Base-by-base conservation (phyloP, 2,329 filamentous ascomycete species). In the Macroventuria anomochaeta region DNA sequence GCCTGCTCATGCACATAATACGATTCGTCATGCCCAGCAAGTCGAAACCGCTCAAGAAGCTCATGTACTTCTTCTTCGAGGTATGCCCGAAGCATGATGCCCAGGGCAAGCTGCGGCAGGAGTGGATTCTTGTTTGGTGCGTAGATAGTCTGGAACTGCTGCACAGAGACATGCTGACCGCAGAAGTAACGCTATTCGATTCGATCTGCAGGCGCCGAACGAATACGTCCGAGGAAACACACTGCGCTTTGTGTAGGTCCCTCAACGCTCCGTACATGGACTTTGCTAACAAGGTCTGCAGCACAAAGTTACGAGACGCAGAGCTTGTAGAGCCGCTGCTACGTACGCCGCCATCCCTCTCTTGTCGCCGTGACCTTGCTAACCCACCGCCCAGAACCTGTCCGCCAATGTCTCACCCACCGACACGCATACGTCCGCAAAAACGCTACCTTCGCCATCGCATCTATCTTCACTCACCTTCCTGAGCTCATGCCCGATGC, bases 21-120 rank as follows among this genome's bases (percentile, higher is more conserved):
- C 91, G 95, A 75, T 99, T 99, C 75, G 93, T 99, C 68, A 99
- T 99, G 95, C 95, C 95, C 12, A 96, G 92, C 60, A 97, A 96
- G 81, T 91, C 90, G 77, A 99, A 99, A 81, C 82, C 89, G 34
- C 82, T 99, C 69, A 99, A 99, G 85, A 99, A 99, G 82, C 84
- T 99, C 57, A 85, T 99, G 50, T 99, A 99, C 80, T 95, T 99
- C 77, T 99, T 99, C 81, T 97, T 97, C 75, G 95, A 99, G 79
- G 95, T 97, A 75, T 97, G 95, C 76, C 95, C 93, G 33, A 99
- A 99, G 81, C 87, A 92, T 53, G 95, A 99, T 77, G 83, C 88
- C 47, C 88, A 83, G 72, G 95, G 95, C 71, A 99, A 97, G 83
- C 81, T 99, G 62, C 97, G 97, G 83, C 95, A 99, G 79, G 95